Evolutionary conservation across 75 land plant genomes (phyloP).

Genomic region (Sequoiadendron giganteum): DNA sequence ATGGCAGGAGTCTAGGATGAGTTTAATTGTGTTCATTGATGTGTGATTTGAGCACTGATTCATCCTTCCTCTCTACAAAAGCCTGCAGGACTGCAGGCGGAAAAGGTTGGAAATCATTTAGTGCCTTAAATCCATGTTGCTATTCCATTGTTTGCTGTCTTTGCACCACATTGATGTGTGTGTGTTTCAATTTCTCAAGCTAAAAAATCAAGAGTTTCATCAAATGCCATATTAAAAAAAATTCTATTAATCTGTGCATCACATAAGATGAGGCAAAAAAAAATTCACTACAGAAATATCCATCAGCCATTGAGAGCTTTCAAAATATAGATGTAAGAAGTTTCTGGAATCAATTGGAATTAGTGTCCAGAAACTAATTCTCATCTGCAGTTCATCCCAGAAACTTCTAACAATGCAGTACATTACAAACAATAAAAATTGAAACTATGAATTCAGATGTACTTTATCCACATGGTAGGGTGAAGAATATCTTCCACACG

Average conservation of each 20-base stretch:
- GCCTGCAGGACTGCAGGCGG: neutral
- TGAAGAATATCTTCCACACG: neutral
- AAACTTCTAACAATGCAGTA: too few relatives aligned
- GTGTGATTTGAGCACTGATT: neutral
- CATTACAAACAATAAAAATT: too few relatives aligned
- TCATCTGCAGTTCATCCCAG: too few relatives aligned
- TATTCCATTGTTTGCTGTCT: neutral
- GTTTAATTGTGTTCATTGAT: neutral
- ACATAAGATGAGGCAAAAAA: neutral
- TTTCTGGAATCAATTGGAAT: too few relatives aligned
- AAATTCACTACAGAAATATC: too few relatives aligned
- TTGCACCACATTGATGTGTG: neutral
- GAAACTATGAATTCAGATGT: too few relatives aligned
- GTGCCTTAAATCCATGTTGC: neutral
- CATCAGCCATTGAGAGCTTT: neutral
- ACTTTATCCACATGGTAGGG: neutral
- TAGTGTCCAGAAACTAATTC: too few relatives aligned
- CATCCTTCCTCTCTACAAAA: neutral
- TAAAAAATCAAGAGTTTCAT: neutral
- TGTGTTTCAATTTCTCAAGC: neutral
- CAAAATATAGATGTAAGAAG: neutral
- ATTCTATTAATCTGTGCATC: neutral
- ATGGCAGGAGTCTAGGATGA: neutral
- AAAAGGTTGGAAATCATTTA: neutral
- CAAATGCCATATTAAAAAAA: neutral